These are phyloP conservation scores for Solioccasus polychromus DNA, from an alignment of 768 basidiomycete species.

Conservation along the genomic window DNA sequence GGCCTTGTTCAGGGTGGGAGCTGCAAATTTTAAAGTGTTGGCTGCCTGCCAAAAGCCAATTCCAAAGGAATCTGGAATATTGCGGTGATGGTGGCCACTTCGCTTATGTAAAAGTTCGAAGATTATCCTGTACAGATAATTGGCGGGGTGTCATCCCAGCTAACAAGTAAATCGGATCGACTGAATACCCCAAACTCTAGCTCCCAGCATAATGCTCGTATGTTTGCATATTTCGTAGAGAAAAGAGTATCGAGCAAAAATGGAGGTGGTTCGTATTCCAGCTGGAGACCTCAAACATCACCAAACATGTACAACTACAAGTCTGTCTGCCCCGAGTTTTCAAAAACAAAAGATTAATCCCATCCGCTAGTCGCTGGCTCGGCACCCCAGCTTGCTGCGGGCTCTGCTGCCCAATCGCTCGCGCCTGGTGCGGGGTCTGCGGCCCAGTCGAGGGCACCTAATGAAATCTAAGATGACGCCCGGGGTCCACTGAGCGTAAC, in stretches of 20 bases:
- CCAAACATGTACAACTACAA: not conserved
- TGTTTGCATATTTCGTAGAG: conserved; percentile 19
- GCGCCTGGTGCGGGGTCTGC: conserved; percentile 58
- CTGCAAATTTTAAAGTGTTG: too few relatives aligned
- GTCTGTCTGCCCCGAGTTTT: conserved; percentile 3
- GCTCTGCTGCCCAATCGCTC: conserved; percentile 89
- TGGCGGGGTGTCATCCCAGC: too few relatives aligned
- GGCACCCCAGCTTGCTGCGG: conserved; percentile 40
- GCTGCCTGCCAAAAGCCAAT: too few relatives aligned
- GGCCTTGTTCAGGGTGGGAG: too few relatives aligned
- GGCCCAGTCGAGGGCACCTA: conserved; percentile 82
- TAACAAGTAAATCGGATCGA: too few relatives aligned
- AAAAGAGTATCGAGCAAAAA: conserved; percentile 12
- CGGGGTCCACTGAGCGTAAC: not conserved
- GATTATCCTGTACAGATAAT: too few relatives aligned
- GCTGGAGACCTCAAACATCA: not conserved
- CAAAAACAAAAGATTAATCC: conserved; percentile 21
- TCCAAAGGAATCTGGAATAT: too few relatives aligned
- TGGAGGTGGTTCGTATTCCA: too few relatives aligned
- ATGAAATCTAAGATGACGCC: conserved; percentile 1
- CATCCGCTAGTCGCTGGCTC: conserved; percentile 29
- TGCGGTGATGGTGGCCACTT: too few relatives aligned
- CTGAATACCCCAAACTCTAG: too few relatives aligned
- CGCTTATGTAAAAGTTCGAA: too few relatives aligned
- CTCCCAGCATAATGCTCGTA: conserved; percentile 10